Conservation (phyloP, 768 basidiomycete genomes). For the Leucogyrophana mollusca region DNA sequence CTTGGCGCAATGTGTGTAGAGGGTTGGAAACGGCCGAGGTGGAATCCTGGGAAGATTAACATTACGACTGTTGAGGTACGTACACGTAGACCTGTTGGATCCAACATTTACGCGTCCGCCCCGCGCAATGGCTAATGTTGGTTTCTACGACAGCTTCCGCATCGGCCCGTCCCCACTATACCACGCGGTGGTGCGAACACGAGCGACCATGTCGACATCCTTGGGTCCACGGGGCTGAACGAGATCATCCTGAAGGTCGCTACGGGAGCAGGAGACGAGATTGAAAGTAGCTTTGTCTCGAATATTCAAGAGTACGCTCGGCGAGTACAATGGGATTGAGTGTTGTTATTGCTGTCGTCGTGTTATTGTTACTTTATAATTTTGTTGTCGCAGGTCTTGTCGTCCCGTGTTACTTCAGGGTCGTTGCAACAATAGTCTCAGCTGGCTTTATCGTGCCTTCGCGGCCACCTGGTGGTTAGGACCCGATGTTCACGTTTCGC, state of each 20-base stretch:
- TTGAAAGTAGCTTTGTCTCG: conserved; percentile 70
- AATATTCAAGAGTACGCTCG: conserved; percentile 73
- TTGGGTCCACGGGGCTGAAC: conserved; percentile 78
- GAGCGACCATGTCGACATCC: conserved; percentile 85
- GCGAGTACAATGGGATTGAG: conserved; percentile 77
- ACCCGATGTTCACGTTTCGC: too few relatives aligned
- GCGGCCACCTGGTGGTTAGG: too few relatives aligned
- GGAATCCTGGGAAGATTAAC: conserved; percentile 91
- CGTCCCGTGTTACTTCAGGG: too few relatives aligned
- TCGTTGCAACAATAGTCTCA: too few relatives aligned
- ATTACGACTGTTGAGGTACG: conserved; percentile 84
- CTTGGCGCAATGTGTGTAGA: conserved; percentile 96
- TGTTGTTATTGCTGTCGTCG: too few relatives aligned
- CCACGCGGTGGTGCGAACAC: conserved; percentile 92
- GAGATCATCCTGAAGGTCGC: conserved; percentile 91
- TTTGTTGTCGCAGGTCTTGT: too few relatives aligned
- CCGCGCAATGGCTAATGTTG: neutral
- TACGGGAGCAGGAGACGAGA: conserved; percentile 74
- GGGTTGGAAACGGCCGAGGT: conserved; percentile 85
- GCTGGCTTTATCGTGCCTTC: too few relatives aligned
- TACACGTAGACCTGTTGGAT: too few relatives aligned
- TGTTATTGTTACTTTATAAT: neutral
- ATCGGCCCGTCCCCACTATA: conserved; percentile 67
- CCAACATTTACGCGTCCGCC: neutral
- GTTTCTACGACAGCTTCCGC: conserved; percentile 59